Conservation (phyloP, 2,329 filamentous ascomycete genomes). For the Fusarium sp. region DNA sequence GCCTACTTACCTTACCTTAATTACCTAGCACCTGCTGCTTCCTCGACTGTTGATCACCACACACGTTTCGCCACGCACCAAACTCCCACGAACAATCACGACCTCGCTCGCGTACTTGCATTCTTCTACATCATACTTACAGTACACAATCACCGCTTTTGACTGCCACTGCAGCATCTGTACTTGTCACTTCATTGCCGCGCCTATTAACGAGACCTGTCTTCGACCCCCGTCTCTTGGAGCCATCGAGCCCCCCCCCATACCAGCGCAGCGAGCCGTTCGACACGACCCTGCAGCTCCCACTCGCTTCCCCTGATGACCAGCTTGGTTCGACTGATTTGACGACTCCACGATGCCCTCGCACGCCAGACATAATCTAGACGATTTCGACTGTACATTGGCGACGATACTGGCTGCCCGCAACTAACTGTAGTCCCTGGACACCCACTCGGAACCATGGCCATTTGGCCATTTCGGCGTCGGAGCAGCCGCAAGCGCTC, state of each 20-base stretch:
- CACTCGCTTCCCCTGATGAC: conserved; percentile 39
- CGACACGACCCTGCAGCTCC: conserved; percentile 38
- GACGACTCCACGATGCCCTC: conserved; percentile 47
- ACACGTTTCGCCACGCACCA: conserved; percentile 46
- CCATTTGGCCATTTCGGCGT: conserved; percentile 85
- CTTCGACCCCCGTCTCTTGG: conserved; percentile 27
- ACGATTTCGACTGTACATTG: conserved; percentile 39
- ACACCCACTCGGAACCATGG: conserved; percentile 63
- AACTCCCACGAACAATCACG: conserved; percentile 33
- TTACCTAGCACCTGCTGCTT: conserved; percentile 41
- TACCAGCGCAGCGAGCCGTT: conserved; percentile 40
- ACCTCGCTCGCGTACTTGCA: conserved; percentile 42
- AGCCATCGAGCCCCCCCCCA: conserved; percentile 27
- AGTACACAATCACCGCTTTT: conserved; percentile 36
- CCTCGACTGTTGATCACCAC: conserved; percentile 41
- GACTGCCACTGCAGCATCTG: conserved; percentile 33
- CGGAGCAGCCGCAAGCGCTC: conserved; percentile 73
- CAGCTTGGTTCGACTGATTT: conserved; percentile 42
- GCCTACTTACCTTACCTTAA: conserved; percentile 36
- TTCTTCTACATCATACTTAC: conserved; percentile 31
- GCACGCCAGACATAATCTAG: conserved; percentile 43
- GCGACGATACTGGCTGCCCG: conserved; percentile 38
- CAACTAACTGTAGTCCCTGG: conserved; percentile 41
- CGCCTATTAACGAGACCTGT: conserved; percentile 29
- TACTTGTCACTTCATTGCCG: conserved; percentile 20